Evolutionary conservation across 495 filamentous ascomycete genomes (phyloP).

Genomic region (Talaromyces nanjingensis): DNA sequence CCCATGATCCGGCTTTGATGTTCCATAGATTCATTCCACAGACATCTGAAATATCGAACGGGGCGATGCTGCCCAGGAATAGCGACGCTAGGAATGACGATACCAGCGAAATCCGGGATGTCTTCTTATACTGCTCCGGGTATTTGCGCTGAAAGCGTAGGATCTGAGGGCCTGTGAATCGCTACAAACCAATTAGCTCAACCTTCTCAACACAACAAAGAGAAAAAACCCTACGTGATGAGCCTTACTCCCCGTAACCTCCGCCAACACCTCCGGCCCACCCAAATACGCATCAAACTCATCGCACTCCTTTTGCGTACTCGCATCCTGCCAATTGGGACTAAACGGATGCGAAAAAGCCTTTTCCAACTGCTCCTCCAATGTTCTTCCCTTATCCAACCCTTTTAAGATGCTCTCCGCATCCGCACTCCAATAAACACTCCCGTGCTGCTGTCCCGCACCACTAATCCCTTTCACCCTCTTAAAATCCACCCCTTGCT

Average conservation of each 20-base stretch:
- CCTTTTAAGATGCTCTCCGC: conserved; percentile 58
- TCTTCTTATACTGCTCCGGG: conserved; percentile 72
- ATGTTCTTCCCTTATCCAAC: conserved; percentile 50
- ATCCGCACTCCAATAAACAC: conserved; percentile 77
- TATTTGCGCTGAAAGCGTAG: conserved; percentile 74
- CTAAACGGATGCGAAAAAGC: conserved; percentile 83
- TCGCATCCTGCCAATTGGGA: conserved; percentile 97
- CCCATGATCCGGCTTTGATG: conserved; percentile 65
- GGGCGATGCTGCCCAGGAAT: conserved; percentile 77
- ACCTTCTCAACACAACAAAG: too few species aligned
- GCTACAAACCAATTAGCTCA: conserved; percentile 38
- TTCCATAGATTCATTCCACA: conserved; percentile 98
- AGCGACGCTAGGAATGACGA: conserved; percentile 93
- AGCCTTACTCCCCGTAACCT: conserved; percentile 80
- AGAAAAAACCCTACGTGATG: too few species aligned
- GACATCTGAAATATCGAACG: conserved; percentile 89
- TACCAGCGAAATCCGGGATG: conserved; percentile 82
- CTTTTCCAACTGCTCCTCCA: conserved; percentile 62
- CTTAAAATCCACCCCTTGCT: conserved; percentile 66
- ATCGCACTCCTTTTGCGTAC: conserved; percentile 87
- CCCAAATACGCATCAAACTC: conserved; percentile 70
- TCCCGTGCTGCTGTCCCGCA: conserved; percentile 94
- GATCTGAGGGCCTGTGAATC: conserved; percentile 98
- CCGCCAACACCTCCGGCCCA: conserved; percentile 57
- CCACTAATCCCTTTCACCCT: conserved; percentile 78